phyloP scores from a whole-genome alignment of 768 basidiomycete species.

The Phylloporus scabripes region DNA sequence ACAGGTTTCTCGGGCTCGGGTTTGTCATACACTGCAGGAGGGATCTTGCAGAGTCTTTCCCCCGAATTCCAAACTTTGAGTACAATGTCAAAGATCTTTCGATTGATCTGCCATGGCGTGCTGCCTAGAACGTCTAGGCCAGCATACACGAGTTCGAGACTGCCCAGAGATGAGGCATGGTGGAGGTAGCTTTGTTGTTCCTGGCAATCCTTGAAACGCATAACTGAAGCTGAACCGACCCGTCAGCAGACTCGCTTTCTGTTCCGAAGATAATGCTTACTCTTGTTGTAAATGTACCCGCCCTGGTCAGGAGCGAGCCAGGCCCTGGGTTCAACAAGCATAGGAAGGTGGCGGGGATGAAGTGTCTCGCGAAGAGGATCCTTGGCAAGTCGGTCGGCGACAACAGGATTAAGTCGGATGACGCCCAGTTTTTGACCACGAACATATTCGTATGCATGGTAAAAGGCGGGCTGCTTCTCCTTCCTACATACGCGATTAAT shows the following conservation, averaged over 20 bases:
- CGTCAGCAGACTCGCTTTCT: background rate
- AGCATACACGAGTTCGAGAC: constrained; percentile 80
- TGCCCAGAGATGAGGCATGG: constrained; percentile 65
- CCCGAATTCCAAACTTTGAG: constrained; percentile 85
- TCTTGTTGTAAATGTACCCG: constrained; percentile 74
- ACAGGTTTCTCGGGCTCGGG: constrained; percentile 53
- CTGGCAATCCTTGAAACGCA: constrained; percentile 89
- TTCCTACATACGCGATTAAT: constrained; percentile 35
- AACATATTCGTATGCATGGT: constrained; percentile 88
- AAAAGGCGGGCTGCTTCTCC: constrained; percentile 86
- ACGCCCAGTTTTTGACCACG: constrained; percentile 93
- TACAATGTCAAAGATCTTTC: constrained; percentile 67
- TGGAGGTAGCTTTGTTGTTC: constrained; percentile 80
- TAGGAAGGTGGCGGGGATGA: constrained; percentile 92
- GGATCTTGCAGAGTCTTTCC: constrained; percentile 75
- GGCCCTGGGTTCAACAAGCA: constrained; percentile 87
- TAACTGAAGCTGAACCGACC: constrained; percentile 49
- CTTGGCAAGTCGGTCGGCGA: constrained; percentile 69
- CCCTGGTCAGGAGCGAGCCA: constrained; percentile 78
- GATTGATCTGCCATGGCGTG: constrained; percentile 90
- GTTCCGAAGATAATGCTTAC: constrained; percentile 36
- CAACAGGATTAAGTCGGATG: constrained; percentile 77
- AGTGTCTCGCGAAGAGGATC: constrained; percentile 67
- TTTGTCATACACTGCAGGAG: constrained; percentile 61
- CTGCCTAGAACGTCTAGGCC: constrained; percentile 86